Conservation (phyloP, 495 filamentous ascomycete genomes). For the Cercophora scortea region DNA sequence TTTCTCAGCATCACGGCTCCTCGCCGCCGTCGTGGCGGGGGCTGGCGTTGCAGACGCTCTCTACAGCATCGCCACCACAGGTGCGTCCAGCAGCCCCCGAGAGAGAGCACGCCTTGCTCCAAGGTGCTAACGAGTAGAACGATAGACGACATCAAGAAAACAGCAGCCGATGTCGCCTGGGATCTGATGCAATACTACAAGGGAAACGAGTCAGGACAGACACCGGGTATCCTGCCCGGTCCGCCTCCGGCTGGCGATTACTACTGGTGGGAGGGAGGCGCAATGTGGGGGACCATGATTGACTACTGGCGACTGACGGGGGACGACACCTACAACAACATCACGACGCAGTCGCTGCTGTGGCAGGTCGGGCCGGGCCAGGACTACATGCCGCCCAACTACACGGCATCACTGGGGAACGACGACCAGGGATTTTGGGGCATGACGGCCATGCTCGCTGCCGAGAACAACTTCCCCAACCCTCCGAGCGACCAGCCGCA, state of each 20-base stretch:
- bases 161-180: conserved; percentile 34
- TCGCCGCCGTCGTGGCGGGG: conserved; percentile 10
- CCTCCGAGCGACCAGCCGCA: conserved; percentile 49
- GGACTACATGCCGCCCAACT: conserved; percentile 66
- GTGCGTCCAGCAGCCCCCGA: conserved; percentile 4
- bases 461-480: conserved; percentile 63
- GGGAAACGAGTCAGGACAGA: conserved; percentile 50
- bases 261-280: conserved; percentile 65
- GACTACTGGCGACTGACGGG: conserved; percentile 76
- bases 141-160: conserved; percentile 22
- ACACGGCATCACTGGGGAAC: conserved; percentile 70
- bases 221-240: conserved; percentile 56
- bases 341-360: conserved; percentile 55
- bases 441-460: conserved; percentile 65
- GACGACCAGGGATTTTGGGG: conserved; percentile 79
- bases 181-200: conserved; percentile 61
- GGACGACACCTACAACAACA: conserved; percentile 60
- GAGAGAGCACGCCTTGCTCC: too few relatives aligned
- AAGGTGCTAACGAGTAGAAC: too few relatives aligned
- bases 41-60: conserved; percentile 13
- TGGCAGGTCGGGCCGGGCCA: conserved; percentile 56
- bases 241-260: conserved; percentile 44
- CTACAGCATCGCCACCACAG: conserved; percentile 17
- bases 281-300: conserved; percentile 65
- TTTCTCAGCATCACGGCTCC: conserved; percentile 10